Conservation (phyloP, 768 basidiomycete species). For the Russula sp. region DNA sequence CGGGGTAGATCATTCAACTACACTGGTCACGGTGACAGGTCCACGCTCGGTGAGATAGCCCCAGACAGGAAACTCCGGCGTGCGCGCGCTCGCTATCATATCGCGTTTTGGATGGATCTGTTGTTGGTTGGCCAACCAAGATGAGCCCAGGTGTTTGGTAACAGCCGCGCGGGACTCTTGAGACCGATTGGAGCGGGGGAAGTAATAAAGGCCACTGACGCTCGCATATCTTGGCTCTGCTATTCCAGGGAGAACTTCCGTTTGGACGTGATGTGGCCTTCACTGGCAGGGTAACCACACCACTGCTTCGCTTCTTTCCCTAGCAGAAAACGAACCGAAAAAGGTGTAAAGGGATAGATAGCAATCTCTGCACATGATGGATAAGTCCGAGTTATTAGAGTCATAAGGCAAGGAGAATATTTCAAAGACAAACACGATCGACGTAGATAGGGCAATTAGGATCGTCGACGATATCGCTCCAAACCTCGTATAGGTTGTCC, state of each 20-base stretch:
- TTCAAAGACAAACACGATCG: neutral
- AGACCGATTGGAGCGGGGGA: neutral
- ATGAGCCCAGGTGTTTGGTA: neutral
- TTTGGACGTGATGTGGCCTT: neutral
- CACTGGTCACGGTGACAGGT: too few species aligned
- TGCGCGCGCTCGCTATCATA: neutral
- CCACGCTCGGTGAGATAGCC: too few species aligned
- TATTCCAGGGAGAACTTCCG: neutral
- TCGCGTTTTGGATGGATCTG: neutral
- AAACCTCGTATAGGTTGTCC: neutral
- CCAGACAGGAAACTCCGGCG: too few species aligned
- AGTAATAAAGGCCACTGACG: neutral
- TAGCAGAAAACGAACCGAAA: neutral
- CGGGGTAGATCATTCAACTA: neutral
- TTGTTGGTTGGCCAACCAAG: neutral
- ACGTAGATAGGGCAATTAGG: neutral
- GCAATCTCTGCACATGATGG: neutral
- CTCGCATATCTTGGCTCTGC: neutral
- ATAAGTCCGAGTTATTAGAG: neutral
- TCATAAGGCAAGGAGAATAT: neutral
- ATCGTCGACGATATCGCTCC: neutral
- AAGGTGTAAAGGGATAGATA: neutral
- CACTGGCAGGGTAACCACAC: neutral
- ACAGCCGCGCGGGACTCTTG: too few species aligned
- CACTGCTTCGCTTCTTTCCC: neutral